These are phyloP conservation scores for Leucaena leucocephala DNA, from an alignment of 306 rosid species.

Conservation along the genomic window DNA sequence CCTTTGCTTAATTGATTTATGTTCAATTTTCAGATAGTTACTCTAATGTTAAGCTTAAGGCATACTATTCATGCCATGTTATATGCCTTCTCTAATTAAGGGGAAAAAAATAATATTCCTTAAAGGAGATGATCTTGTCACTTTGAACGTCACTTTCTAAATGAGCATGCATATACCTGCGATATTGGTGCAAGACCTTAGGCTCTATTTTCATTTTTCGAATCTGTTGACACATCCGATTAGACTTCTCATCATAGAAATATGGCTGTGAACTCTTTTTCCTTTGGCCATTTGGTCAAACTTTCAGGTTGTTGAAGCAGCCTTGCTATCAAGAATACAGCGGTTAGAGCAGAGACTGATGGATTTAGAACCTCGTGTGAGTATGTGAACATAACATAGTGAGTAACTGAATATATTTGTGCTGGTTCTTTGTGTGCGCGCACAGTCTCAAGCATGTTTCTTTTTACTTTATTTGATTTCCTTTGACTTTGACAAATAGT, in stretches of 20 bases:
- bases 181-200: not conserved
- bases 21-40: slow-evolving; percentile 13
- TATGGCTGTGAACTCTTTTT: slow-evolving; percentile 20
- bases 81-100: not conserved
- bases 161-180: not conserved
- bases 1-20: not conserved
- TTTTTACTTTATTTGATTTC: not conserved
- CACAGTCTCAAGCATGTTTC: not conserved
- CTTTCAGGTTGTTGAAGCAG: slow-evolving; percentile 94
- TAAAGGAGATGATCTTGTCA: not conserved
- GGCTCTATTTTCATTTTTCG: not conserved
- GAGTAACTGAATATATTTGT: slow-evolving; percentile 69
- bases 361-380: slow-evolving; percentile 96
- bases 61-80: not conserved
- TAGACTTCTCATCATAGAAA: slow-evolving; percentile 9
- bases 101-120: not conserved
- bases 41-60: slow-evolving; percentile 14
- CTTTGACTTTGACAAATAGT: slow-evolving; percentile 20
- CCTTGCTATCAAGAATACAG: slow-evolving; percentile 87
- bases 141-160: not conserved
- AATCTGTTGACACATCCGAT: not conserved
- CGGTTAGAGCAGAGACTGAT: slow-evolving; percentile 76
- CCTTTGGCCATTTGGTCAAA: slow-evolving; percentile 31
- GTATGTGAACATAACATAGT: slow-evolving; percentile 65
- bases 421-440: slow-evolving; percentile 1